Conservation (phyloP, 768 basidiomycete genomes). For the Leccinum imitatum region DNA sequence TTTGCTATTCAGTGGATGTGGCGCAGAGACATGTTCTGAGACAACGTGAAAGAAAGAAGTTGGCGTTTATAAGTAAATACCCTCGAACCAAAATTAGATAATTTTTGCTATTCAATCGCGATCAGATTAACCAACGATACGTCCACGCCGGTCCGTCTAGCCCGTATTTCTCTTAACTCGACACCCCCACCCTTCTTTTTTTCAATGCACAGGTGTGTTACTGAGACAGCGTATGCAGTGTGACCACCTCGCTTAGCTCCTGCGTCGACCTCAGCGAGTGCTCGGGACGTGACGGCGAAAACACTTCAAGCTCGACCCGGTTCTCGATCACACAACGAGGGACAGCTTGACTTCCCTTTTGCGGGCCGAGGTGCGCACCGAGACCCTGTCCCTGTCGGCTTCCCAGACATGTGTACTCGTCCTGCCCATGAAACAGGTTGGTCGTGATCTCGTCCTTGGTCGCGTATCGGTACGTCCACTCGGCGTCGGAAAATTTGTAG, state of each 20-base stretch:
- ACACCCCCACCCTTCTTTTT: not conserved
- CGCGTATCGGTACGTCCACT: slow-evolving; percentile 34
- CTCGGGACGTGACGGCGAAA: not conserved
- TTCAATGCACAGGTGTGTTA: not conserved
- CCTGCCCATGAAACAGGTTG: slow-evolving; percentile 25
- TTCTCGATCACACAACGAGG: slow-evolving; percentile 11
- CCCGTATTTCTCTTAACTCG: not conserved
- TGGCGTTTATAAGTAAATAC: not conserved
- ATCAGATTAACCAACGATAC: slow-evolving; percentile 16
- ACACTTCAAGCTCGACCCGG: slow-evolving; percentile 3
- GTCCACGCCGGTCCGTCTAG: slow-evolving; percentile 7
- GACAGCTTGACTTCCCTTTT: slow-evolving; percentile 3
- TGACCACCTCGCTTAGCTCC: not conserved
- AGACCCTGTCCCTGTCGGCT: slow-evolving; percentile 1
- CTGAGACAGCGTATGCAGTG: not conserved
- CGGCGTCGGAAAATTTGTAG: slow-evolving; percentile 1
- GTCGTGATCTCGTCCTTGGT: slow-evolving; percentile 30
- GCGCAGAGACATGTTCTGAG: slow-evolving; percentile 22
- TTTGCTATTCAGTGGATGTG: slow-evolving; percentile 19
- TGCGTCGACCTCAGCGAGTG: not conserved
- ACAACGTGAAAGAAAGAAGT: slow-evolving; percentile 16
- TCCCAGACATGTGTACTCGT: slow-evolving; percentile 8
- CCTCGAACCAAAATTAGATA: slow-evolving; percentile 20
- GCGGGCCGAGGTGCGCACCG: not conserved
- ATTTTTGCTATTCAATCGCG: slow-evolving; percentile 14